Base-by-base conservation (phyloP, 108 stramenopile genomes). In the Nitzschia sp. region DNA sequence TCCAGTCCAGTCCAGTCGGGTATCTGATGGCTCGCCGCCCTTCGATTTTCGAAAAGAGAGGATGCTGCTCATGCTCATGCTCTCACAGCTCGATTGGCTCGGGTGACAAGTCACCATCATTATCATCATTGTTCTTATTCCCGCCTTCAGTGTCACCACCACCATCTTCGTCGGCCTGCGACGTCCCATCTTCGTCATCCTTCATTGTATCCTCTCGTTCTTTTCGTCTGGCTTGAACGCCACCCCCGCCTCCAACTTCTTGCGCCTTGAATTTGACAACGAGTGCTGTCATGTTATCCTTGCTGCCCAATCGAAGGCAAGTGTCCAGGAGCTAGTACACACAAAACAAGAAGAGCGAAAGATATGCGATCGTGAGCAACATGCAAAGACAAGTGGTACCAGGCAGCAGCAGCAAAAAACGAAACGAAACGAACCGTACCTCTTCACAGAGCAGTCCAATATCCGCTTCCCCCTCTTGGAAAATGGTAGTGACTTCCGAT, bases 371-470 rank as follows among this genome's bases (percentile, higher is more conserved):
- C 6, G 38, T 41, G 6, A 13, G 6, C 6, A 13, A 9, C 38
- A 41, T 41, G 38, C 38, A 41, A 9, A 41, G 38, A 41, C 38
- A 6, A 13, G 13, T 41, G 38, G 38, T 6, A 9, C 38, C 38
- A 41, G 38, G 6, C 38, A 41, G 25, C 1, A 88, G 71, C 35
- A 69, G 45, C 26, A 56, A 17, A 36, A 85, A 63, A n/a, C n/a
- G n/a, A n/a, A n/a, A n/a, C n/a, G n/a, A n/a, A n/a, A n/a, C n/a
- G n/a, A n/a, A n/a, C n/a, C 41, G 80, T 62, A 64, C 75, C 71
- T 97, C 96, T 84, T 98, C 97, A 73, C 90, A 92, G 19, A 91
- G 36, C 50, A 96, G 62, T 0, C 88, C 89, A 53, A 91, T 44
- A 66, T 93, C 63, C 2, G 54, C 38, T 81, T 93, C 94, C 8